Evolutionary conservation across 78 protist species (phyloP).

Genomic region (Isochrysis galbana): DNA sequence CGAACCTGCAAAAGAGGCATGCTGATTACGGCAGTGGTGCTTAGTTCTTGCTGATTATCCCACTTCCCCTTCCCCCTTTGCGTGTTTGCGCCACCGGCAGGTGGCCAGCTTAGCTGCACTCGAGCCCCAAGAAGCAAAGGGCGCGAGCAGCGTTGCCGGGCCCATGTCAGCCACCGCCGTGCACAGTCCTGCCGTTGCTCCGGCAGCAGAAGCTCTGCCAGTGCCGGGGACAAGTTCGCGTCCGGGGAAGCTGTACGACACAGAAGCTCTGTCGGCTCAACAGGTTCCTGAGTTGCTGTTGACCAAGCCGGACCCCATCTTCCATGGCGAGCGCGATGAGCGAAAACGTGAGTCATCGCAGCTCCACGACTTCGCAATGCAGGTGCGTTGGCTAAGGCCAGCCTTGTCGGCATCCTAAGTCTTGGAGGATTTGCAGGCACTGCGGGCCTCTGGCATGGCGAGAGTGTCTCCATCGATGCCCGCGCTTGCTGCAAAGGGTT

Average conservation of each 20-base stretch:
- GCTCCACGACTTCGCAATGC: not conserved
- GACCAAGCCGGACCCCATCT: conserved; percentile 1
- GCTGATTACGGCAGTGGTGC: not conserved
- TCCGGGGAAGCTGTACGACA: conserved; percentile 5
- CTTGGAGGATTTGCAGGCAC: too few species aligned
- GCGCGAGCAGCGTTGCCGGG: too few species aligned
- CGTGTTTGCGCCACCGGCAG: too few species aligned
- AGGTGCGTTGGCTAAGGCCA: not conserved
- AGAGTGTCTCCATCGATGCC: too few species aligned
- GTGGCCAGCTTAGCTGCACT: not conserved
- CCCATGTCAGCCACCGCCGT: not conserved
- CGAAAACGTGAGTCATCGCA: not conserved
- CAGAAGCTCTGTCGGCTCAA: not conserved
- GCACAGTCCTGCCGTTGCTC: not conserved
- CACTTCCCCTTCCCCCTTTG: too few species aligned
- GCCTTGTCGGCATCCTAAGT: too few species aligned
- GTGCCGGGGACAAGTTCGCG: not conserved
- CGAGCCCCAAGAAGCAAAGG: too few species aligned
- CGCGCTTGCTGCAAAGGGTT: too few species aligned
- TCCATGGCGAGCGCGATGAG: conserved; percentile 12
- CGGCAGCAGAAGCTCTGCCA: not conserved
- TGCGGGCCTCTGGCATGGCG: too few species aligned
- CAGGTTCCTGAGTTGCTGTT: not conserved
- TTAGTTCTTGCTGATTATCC: too few species aligned
- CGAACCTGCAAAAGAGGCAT: not conserved